Base-by-base conservation (phyloP, 2,329 filamentous ascomycete species). In the Ophiobolus disseminans region DNA sequence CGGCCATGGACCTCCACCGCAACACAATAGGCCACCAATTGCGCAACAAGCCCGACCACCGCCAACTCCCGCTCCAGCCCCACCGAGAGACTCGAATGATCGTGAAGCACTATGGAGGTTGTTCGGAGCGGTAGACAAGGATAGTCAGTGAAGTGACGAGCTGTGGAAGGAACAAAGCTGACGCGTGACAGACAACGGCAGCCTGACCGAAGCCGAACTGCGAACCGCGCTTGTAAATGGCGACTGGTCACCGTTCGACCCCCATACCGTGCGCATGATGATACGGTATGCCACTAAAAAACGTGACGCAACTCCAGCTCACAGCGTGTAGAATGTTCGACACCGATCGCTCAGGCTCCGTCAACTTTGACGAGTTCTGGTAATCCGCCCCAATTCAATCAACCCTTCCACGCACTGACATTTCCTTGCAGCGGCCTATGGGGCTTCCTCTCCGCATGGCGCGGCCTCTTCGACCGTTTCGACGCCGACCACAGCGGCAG, bases 211-310 rank as follows among this genome's bases (percentile, higher is more conserved):
- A 75, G 81, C 82, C 41, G 93, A 97, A 74, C 86, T 99, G 32
- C 88, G 90, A 8, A 87, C 89, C 1, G 94, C 94, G 16, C 85
- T 99, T 5, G 92, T 97, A 50, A 99, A 99, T 70, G 93, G 92
- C 45, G 94, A 99, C 80, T 97, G 90, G 85, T 90, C 90, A 1
- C 85, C 91, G 4, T 99, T 99, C 73, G 92, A 99, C 74, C 82
- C 86, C 4, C 89, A 96, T 64, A 99, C 94, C 1, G 92, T 97
- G 58, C 88, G 88, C 68, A 96, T 97, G 90, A 97, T 99, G 92
- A 97, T 99, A 61, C 89, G 67, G 69, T 72, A 57, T 11, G 36
- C 8, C 3, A 14, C 16, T 32, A 14, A 13, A 10, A 32, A 6
- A 3, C 7, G 13, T 3, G 10, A 6, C 25, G 31, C 8, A 13